These are phyloP conservation scores for Houttuynia cordata DNA, from an alignment of 164 flowering plant genomes.

Conservation along the genomic window DNA sequence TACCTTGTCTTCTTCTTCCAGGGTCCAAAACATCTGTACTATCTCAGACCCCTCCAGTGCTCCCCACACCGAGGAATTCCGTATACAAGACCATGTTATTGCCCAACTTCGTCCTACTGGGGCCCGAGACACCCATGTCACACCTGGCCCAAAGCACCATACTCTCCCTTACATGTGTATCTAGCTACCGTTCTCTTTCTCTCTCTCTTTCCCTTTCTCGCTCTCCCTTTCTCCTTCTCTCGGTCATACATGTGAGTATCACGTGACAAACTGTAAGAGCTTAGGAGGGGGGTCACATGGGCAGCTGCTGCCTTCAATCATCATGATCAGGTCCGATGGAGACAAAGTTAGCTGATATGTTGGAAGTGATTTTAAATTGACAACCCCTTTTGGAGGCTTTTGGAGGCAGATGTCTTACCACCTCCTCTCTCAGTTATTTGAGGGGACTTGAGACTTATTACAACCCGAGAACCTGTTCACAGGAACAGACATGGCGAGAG, in stretches of 20 bases:
- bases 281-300: constrained; percentile 1
- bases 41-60: background rate
- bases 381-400: background rate
- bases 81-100: background rate
- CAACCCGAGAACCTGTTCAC: too few species aligned
- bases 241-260: constrained; percentile 4
- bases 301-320: constrained; percentile 4
- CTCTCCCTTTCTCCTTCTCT: background rate
- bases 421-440: background rate
- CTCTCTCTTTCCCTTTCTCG: background rate
- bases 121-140: background rate
- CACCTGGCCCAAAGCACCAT: background rate
- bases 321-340: background rate
- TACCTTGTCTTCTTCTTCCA: too few species aligned
- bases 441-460: too few species aligned
- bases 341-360: constrained; percentile 4
- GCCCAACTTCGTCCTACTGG: background rate
- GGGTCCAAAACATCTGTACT: background rate
- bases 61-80: background rate
- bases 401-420: background rate
- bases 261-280: background rate
- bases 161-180: background rate
- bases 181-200: background rate
- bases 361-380: background rate
- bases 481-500: background rate